Percentiles rank a stretch among this genome's conserved stretches.
phyloP scores from a whole-genome alignment of 495 filamentous ascomycete species.

The Cercophora newfieldiana region DNA sequence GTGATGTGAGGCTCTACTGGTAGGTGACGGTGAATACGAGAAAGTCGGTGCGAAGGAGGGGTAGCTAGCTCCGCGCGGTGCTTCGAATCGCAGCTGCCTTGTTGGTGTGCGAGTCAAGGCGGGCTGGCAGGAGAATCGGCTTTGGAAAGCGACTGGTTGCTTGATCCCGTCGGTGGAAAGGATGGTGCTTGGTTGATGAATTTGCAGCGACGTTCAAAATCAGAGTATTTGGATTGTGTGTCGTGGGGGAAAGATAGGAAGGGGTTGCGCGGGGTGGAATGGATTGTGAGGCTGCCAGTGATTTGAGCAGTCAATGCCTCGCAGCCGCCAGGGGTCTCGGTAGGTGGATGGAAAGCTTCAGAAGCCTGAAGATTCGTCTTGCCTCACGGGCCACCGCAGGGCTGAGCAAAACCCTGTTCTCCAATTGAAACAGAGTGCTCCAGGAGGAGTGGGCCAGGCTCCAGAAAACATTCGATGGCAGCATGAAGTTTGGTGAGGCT shows the following conservation, averaged over 20 bases:
- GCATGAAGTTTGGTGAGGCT: conserved; percentile 16
- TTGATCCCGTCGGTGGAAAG: background rate
- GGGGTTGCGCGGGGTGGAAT: conserved; percentile 4
- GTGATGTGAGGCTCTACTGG: conserved; percentile 17
- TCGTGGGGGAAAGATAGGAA: conserved; percentile 4
- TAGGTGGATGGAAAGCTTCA: conserved; percentile 33
- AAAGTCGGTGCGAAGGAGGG: conserved; percentile 20
- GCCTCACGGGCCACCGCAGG: conserved; percentile 32
- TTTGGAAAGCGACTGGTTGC: background rate
- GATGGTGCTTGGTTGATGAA: background rate
- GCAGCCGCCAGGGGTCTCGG: conserved; percentile 26
- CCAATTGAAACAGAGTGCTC: background rate
- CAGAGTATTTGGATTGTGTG: background rate
- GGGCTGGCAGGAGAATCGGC: background rate
- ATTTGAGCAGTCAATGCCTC: conserved; percentile 20
- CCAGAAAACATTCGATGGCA: background rate
- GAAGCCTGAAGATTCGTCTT: conserved; percentile 38
- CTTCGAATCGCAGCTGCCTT: conserved; percentile 7
- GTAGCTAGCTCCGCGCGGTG: conserved; percentile 28
- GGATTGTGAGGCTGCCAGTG: conserved; percentile 28
- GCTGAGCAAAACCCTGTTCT: conserved; percentile 14
- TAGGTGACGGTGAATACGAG: conserved; percentile 7
- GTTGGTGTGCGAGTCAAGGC: background rate
- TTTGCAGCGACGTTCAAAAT: background rate
- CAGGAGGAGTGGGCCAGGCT: background rate